Evolutionary conservation across 331 rosid species (phyloP), one percentile per base, ranked within the genome.

Genomic region (Cucumis variabilis): DNA sequence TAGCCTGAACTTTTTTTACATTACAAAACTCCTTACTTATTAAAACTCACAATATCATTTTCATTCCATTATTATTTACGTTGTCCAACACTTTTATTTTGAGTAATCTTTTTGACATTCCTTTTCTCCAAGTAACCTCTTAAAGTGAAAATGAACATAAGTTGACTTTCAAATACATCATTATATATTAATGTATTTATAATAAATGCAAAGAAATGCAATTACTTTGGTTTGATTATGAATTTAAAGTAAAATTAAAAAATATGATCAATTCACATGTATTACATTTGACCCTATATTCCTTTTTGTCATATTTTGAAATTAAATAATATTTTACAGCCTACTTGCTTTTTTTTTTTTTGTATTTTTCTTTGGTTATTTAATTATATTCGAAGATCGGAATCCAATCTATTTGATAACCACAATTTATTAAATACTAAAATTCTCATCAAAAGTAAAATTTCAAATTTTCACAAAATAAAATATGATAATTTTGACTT

Each of bases 361-460:
- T 13, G 20, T 72, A 16, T 33, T 13, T 20, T 23, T 75, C 25
- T 23, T 75, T 75, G 33, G 33, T 46, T 75, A 46, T 75, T 55
- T 53, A 27, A 80, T 78, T 78, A 78, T 37, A 27, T 55, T 27
- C 68, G 23, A 27, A 17, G 84, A 80, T 80, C 48, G 68, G 50
- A 80, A 27, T 53, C 84, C 30, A 80, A 53, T 80, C 84, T 41
- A 48, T 46, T 11, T 44, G 12, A 75, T 41, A 75, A 75, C 13
- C 16, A 46, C 12, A 75, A 11, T 73, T 37, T 33, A 33, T 72
- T 30, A 19, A 33, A 75, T 14, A 76, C 20, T 75, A 44, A 5
- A 75, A 3, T 76, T 46, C 50, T n/a, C 7, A 76, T 48, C 24
- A 13, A n/a, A n/a, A 76, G 21, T 76, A 76, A 76, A 33, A n/a